Percentiles rank a stretch among this genome's conserved stretches.
Evolutionary conservation across 1,284 basidiomycete genomes (phyloP).

Genomic region (Macrocystidia cucumis): DNA sequence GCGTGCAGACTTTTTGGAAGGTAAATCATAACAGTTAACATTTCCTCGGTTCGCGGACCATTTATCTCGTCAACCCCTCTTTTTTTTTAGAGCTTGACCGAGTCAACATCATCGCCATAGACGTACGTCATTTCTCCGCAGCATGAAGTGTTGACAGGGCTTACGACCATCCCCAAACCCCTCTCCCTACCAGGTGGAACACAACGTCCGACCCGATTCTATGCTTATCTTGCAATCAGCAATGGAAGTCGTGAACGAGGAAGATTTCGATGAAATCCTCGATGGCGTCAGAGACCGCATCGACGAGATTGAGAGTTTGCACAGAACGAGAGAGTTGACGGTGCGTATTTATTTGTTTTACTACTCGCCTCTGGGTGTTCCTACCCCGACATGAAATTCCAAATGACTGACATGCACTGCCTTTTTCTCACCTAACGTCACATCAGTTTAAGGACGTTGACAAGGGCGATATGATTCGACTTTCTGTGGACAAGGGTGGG

Average conservation of each 20-base stretch:
- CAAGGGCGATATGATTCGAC: conserved; percentile 47
- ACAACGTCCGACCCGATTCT: conserved; percentile 75
- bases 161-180: background rate
- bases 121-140: conserved; percentile 37
- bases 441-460: conserved; percentile 58
- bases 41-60: background rate
- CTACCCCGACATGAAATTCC: too few relatives aligned
- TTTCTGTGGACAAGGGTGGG: conserved; percentile 58
- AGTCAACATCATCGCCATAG: conserved; percentile 69
- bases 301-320: conserved; percentile 67
- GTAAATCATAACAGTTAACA: conserved; percentile 23
- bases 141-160: too few relatives aligned
- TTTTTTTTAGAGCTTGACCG: conserved; percentile 53
- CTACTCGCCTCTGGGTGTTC: background rate
- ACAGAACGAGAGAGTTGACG: conserved; percentile 64
- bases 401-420: too few relatives aligned
- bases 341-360: conserved; percentile 28
- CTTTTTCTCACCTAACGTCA: conserved; percentile 5
- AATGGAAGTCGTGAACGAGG: conserved; percentile 57
- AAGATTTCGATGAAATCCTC: conserved; percentile 68
- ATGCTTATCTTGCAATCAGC: conserved; percentile 68
- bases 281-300: conserved; percentile 66
- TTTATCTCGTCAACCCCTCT: background rate
- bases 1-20: conserved; percentile 72
- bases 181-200: conserved; percentile 41